Conservation (phyloP, 148 eudicot genomes). For the Diospyros lotus region DNA sequence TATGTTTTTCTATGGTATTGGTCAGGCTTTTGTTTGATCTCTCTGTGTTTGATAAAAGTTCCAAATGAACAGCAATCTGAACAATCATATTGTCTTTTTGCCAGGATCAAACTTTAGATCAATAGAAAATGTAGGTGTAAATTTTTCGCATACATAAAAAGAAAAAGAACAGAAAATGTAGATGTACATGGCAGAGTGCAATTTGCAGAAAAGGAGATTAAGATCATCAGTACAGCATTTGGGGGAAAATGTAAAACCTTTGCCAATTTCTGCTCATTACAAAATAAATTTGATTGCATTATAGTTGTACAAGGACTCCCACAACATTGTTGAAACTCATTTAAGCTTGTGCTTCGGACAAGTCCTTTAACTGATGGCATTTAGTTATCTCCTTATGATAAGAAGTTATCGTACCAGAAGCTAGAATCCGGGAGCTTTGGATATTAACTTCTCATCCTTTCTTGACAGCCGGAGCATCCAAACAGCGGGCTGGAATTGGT, state of each 20-base stretch:
- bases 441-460: constrained; percentile 7
- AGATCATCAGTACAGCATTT: too few relatives aligned
- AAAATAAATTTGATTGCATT: neutral
- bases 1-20: neutral
- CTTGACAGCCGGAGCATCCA: constrained; percentile 51
- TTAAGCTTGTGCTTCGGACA: neutral
- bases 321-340: neutral
- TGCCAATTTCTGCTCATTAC: neutral
- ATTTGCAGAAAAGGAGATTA: too few relatives aligned
- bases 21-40: neutral
- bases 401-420: neutral
- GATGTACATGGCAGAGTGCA: too few relatives aligned
- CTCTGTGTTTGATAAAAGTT: neutral
- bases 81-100: neutral
- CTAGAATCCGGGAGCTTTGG: neutral
- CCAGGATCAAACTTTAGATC: neutral
- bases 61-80: neutral
- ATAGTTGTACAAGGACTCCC: neutral
- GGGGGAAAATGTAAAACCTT: too few relatives aligned
- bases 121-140: too few relatives aligned
- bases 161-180: too few relatives aligned
- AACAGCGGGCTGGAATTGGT: constrained; percentile 50
- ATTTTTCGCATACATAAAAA: too few relatives aligned
- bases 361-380: neutral
- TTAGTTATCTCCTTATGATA: neutral